phyloP scores from a whole-genome alignment of 345 rosid genomes.

The Streptanthus diversifolius region DNA sequence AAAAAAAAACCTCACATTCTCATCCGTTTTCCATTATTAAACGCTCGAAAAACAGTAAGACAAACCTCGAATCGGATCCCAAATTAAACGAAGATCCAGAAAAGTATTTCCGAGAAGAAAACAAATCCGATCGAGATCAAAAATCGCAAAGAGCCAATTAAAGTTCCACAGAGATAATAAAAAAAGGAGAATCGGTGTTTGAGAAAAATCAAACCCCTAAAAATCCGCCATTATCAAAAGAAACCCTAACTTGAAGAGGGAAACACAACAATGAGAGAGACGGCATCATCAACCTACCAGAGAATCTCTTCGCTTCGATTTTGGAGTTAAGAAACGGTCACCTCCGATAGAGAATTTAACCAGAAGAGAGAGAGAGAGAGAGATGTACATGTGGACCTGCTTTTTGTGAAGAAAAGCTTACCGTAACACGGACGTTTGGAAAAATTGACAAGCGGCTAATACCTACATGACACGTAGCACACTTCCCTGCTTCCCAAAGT shows the following conservation, averaged over 20 bases:
- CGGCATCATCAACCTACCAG: constrained; percentile 31
- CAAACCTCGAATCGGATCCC: constrained; percentile 13
- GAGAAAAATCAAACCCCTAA: background rate
- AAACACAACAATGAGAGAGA: constrained; percentile 1
- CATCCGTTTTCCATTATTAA: constrained; percentile 12
- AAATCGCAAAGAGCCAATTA: background rate
- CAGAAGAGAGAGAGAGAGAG: constrained; percentile 15
- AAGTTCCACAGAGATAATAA: background rate
- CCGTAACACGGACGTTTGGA: constrained; percentile 56
- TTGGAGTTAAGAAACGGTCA: constrained; percentile 48
- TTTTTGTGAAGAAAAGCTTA: constrained; percentile 33
- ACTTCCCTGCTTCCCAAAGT: constrained; percentile 36
- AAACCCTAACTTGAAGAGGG: background rate
- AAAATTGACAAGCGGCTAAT: background rate
- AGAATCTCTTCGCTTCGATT: constrained; percentile 37
- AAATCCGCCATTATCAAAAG: background rate
- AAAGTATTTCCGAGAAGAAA: background rate
- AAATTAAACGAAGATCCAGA: constrained; percentile 9
- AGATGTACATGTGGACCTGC: constrained; percentile 33
- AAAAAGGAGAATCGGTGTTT: background rate
- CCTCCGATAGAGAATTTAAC: constrained; percentile 30
- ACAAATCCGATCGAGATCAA: constrained; percentile 25
- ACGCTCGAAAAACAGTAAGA: background rate
- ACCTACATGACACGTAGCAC: constrained; percentile 30
- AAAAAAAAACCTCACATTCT: constrained; percentile 26